Conservation (phyloP, 108 stramenopile species). For the Nitzschia inconspicua region DNA sequence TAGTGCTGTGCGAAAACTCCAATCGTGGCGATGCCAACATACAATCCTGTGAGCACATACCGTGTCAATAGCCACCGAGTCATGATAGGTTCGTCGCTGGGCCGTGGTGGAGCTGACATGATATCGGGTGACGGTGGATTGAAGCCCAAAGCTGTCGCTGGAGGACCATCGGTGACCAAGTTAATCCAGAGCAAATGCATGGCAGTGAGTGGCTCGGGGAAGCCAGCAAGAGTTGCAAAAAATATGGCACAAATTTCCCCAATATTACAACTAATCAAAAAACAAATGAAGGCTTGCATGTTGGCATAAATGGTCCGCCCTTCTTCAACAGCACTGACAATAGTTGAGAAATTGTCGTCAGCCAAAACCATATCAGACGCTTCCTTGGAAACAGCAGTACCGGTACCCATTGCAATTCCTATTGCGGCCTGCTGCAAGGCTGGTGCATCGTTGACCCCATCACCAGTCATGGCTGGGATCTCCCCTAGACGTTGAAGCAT, state of each 20-base stretch:
- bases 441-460: conserved; percentile 98
- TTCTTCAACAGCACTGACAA: conserved; percentile 95
- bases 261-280: conserved; percentile 97
- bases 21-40: conserved; percentile 95
- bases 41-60: conserved; percentile 90
- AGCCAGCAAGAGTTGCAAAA: conserved; percentile 85
- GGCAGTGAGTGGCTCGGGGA: conserved; percentile 96
- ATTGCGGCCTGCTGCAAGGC: conserved; percentile 98
- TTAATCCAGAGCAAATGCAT: conserved; percentile 99
- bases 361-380: conserved; percentile 95
- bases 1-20: conserved; percentile 92
- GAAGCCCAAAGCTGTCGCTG: conserved; percentile 97
- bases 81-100: conserved; percentile 93
- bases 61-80: conserved; percentile 93
- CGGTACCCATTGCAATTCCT: conserved; percentile 90
- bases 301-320: conserved; percentile 97
- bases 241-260: conserved; percentile 96
- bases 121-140: conserved; percentile 93
- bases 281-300: conserved; percentile 99
- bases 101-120: conserved; percentile 87
- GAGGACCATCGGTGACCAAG: conserved; percentile 97
- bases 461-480: conserved; percentile 97
- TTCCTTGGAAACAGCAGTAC: conserved; percentile 86
- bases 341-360: conserved; percentile 98
- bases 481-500: conserved; percentile 92